Conservation (phyloP, 441 rosid genomes). For the Pelargonium fulgidum region DNA sequence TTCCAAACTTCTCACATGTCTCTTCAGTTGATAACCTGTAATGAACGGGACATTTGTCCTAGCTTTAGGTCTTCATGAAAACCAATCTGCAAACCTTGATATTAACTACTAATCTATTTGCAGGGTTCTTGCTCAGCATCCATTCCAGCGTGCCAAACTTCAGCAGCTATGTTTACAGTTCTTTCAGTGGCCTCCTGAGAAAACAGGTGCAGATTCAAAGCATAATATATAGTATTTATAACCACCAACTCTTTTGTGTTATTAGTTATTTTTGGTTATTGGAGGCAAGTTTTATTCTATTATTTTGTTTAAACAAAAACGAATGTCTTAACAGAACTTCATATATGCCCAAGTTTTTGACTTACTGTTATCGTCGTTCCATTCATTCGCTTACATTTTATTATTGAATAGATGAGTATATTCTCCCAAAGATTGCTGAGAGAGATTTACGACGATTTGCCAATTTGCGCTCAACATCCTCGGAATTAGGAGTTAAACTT, state of each 20-base stretch:
- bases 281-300: too few species aligned
- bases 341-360: too few species aligned
- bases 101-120: conserved; percentile 11
- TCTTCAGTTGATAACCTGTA: background rate
- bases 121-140: conserved; percentile 57
- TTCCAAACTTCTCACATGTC: background rate
- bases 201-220: conserved; percentile 47
- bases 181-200: conserved; percentile 82
- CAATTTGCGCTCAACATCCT: conserved; percentile 46
- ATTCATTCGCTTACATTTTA: conserved; percentile 1
- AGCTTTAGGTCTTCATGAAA: background rate
- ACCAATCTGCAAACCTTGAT: background rate
- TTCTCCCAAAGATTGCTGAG: conserved; percentile 90
- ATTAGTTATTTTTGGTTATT: background rate
- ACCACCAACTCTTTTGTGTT: background rate
- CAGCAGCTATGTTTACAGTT: conserved; percentile 55
- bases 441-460: conserved; percentile 65
- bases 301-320: too few species aligned
- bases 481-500: conserved; percentile 40
- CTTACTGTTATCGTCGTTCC: background rate
- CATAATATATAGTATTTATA: background rate
- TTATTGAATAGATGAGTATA: conserved; percentile 58
- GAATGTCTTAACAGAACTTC: too few species aligned
- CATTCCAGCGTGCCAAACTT: conserved; percentile 49
- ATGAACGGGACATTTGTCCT: background rate